phyloP scores from a whole-genome alignment of 1,284 basidiomycete genomes.

The Tilletia caries region DNA sequence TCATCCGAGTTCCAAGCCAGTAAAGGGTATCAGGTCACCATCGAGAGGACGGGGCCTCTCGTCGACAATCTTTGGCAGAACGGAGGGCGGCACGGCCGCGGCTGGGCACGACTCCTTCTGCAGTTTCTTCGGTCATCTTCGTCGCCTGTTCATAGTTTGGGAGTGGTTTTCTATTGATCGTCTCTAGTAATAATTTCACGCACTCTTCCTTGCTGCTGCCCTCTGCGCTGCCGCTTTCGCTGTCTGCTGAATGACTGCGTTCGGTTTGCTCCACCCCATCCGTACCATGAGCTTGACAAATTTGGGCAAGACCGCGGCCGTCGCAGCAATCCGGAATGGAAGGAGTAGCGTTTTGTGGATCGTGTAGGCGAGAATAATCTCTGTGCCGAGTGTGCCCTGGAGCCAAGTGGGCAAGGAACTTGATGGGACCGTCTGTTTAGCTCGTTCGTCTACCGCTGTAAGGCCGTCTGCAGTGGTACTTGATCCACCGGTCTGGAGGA shows the following conservation, averaged over 20 bases:
- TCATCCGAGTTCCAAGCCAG: not conserved
- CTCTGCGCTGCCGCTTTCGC: conserved; percentile 9
- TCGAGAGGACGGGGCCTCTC: too few relatives aligned
- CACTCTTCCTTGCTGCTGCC: conserved; percentile 3
- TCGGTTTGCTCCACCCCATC: conserved; percentile 58
- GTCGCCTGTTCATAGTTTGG: too few relatives aligned
- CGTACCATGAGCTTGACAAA: conserved; percentile 73
- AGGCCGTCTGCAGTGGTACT: not conserved
- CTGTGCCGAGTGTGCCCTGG: conserved; percentile 67
- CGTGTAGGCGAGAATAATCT: conserved; percentile 85
- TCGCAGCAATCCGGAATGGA: conserved; percentile 83
- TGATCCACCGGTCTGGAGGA: conserved; percentile 15
- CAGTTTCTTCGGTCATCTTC: too few relatives aligned
- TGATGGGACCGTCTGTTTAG: not conserved
- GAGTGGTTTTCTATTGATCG: too few relatives aligned
- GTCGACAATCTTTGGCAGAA: too few relatives aligned
- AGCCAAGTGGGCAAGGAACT: conserved; percentile 10
- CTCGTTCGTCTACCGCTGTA: not conserved
- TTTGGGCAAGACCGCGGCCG: conserved; percentile 79
- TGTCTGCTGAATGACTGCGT: conserved; percentile 9
- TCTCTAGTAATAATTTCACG: too few relatives aligned
- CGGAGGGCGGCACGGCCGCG: too few relatives aligned
- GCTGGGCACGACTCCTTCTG: too few relatives aligned
- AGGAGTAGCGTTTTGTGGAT: conserved; percentile 92
- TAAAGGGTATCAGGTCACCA: too few relatives aligned